Evolutionary conservation across 2,329 filamentous ascomycete species (phyloP), one percentile per base, ranked within the genome.

Genomic region (Berkeleyomyces rouxiae): DNA sequence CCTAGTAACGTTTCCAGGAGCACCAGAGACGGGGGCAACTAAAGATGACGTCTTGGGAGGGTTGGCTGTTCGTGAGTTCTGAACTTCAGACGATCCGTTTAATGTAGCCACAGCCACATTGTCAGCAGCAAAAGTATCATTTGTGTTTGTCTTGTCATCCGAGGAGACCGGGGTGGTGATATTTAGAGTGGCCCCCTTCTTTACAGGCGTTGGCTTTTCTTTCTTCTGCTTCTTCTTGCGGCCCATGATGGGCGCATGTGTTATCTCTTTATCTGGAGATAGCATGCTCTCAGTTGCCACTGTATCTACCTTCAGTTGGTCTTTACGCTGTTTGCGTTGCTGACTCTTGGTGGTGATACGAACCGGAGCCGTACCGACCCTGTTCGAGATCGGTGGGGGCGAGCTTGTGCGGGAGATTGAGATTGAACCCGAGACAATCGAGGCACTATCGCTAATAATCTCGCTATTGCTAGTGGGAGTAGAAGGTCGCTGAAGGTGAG

Each of bases 171-270:
- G 43, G 4, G 44, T 13, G 23, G 44, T 23, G 33, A 39, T 37
- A 66, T 47, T 58, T 68, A 70, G n/a, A 59, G 55, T 10, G 40
- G 59, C 44, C 16, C 63, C 51, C 58, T 65, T 62, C 55, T 67
- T 64, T 0, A 68, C 61, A 51, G 72, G 72, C 6, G 62, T 42
- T 11, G 72, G 71, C 68, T 82, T 85, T 68, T 86, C 83, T 73
- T 90, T 92, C 77, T 88, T 90, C 71, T 88, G 82, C 74, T 92
- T 93, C 77, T 90, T 92, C 77, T 90, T 90, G 61, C 88, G 82
- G 42, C 87, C 87, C 58, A 90, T 71, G 47, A 95, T 86, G 0
- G 89, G 88, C 6, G 83, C 88, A 67, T 82, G 80, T 10, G 53
- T 58, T 13, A n/a, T 59, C 66, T 82, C 79, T 60, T 81, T 77